Evolutionary conservation across 768 basidiomycete genomes (phyloP).

Genomic region (Clavulina sp.): DNA sequence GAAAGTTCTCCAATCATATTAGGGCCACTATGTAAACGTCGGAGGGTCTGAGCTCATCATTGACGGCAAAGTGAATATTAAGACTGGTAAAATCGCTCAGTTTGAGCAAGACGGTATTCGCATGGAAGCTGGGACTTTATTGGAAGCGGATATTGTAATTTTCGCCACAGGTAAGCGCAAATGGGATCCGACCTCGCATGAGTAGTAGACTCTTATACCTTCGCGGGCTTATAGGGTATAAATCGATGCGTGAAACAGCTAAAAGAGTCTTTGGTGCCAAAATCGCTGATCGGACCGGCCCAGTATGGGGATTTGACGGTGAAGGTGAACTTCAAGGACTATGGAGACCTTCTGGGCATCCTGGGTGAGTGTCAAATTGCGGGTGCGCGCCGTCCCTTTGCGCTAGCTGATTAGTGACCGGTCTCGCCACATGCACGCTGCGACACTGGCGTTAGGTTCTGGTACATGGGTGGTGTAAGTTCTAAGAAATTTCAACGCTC

Average conservation of each 20-base stretch:
- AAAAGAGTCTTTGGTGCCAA: conserved; percentile 22
- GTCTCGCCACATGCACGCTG: not conserved
- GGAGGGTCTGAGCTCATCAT: not conserved
- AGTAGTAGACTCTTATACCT: not conserved
- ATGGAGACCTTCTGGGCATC: conserved; percentile 27
- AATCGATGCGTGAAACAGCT: conserved; percentile 18
- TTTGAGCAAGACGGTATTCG: conserved; percentile 1
- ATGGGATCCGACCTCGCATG: not conserved
- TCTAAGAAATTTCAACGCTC: not conserved
- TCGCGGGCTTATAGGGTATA: conserved; percentile 18
- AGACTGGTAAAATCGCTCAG: not conserved
- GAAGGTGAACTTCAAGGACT: conserved; percentile 25
- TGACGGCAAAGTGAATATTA: conserved; percentile 1
- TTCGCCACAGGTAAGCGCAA: not conserved
- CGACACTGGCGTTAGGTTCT: not conserved
- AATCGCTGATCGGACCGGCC: conserved; percentile 18
- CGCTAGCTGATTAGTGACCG: not conserved
- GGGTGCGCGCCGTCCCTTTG: not conserved
- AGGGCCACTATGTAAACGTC: not conserved
- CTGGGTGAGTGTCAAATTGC: conserved; percentile 16
- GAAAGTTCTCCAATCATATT: not conserved
- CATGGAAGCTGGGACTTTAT: not conserved
- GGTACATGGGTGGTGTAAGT: not conserved
- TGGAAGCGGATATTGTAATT: conserved; percentile 1
- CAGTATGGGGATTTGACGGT: conserved; percentile 26